phyloP scores from a whole-genome alignment of 495 filamentous ascomycete genomes.

The Aspergillus haitiensis region DNA sequence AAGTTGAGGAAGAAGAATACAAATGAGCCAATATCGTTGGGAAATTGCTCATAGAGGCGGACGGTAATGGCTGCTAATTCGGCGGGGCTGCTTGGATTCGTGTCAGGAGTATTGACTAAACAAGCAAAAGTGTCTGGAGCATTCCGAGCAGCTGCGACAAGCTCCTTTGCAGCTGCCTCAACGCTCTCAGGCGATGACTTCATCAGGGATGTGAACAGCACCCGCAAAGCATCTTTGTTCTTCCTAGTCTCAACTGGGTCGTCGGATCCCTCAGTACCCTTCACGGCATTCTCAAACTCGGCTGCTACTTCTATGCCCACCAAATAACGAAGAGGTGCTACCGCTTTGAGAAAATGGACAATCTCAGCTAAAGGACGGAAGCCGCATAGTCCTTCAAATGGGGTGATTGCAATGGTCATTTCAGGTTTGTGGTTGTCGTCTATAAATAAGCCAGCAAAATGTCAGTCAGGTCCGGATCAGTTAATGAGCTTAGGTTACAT shows the following conservation, averaged over 20 bases:
- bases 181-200: slow-evolving; percentile 66
- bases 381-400: slow-evolving; percentile 93
- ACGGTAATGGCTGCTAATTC: slow-evolving; percentile 74
- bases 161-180: slow-evolving; percentile 59
- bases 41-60: slow-evolving; percentile 75
- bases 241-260: slow-evolving; percentile 53
- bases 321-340: slow-evolving; percentile 71
- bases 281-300: slow-evolving; percentile 67
- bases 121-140: slow-evolving; percentile 44
- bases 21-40: slow-evolving; percentile 73
- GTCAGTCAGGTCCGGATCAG: not conserved
- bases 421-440: slow-evolving; percentile 99
- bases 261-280: slow-evolving; percentile 62
- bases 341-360: slow-evolving; percentile 73
- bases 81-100: slow-evolving; percentile 39
- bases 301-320: slow-evolving; percentile 68
- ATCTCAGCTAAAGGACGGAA: slow-evolving; percentile 89
- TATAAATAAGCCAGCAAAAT: slow-evolving; percentile 21
- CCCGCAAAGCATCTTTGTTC: slow-evolving; percentile 81
- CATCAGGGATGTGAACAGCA: slow-evolving; percentile 77
- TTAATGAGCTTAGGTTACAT: too few relatives aligned
- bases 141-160: slow-evolving; percentile 68
- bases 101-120: slow-evolving; percentile 35
- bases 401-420: slow-evolving; percentile 96
- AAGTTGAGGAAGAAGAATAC: slow-evolving; percentile 83